A percentile compares a stretch with the other conserved stretches of the same genome.
Conservation (phyloP, 768 basidiomycete species). For the Chlorophyllum brunneum region DNA sequence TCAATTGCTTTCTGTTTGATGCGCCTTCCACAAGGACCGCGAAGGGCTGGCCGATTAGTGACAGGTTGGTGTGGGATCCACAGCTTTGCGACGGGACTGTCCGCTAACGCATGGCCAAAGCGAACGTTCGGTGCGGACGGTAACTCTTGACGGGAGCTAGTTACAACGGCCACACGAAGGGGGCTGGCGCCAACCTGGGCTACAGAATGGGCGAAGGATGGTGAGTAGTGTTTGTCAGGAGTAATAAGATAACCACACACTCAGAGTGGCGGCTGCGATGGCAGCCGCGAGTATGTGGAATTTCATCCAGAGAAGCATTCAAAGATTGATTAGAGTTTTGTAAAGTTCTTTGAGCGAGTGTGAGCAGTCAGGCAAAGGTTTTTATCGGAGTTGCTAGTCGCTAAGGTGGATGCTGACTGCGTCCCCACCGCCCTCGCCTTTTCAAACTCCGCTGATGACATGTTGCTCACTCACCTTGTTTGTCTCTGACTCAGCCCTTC, state of each 20-base stretch:
- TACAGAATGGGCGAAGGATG: slow-evolving; percentile 12
- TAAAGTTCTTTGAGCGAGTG: neutral
- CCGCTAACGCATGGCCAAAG: slow-evolving; percentile 19
- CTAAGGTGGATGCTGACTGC: neutral
- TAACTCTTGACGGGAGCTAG: slow-evolving; percentile 13
- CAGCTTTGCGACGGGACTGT: slow-evolving; percentile 3
- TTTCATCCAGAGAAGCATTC: slow-evolving; percentile 26
- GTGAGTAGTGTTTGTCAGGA: neutral
- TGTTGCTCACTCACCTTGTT: neutral
- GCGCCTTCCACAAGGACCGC: slow-evolving; percentile 16
- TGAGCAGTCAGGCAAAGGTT: neutral
- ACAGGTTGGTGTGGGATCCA: neutral
- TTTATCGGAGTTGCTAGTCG: slow-evolving; percentile 1
- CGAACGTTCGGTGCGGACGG: slow-evolving; percentile 11
- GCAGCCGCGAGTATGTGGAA: slow-evolving; percentile 32
- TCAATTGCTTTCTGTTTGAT: slow-evolving; percentile 42
- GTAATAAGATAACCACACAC: slow-evolving; percentile 20
- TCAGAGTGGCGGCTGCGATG: slow-evolving; percentile 31
- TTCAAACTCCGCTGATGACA: slow-evolving; percentile 8
- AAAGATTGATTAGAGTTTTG: neutral
- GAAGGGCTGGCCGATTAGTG: slow-evolving; percentile 14
- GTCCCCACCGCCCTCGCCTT: neutral
- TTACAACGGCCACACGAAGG: slow-evolving; percentile 41
- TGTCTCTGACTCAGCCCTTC: slow-evolving; percentile 1
- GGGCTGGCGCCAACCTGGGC: slow-evolving; percentile 46